Base-by-base conservation (phyloP, 768 basidiomycete species). In the Tulasnella sp. region DNA sequence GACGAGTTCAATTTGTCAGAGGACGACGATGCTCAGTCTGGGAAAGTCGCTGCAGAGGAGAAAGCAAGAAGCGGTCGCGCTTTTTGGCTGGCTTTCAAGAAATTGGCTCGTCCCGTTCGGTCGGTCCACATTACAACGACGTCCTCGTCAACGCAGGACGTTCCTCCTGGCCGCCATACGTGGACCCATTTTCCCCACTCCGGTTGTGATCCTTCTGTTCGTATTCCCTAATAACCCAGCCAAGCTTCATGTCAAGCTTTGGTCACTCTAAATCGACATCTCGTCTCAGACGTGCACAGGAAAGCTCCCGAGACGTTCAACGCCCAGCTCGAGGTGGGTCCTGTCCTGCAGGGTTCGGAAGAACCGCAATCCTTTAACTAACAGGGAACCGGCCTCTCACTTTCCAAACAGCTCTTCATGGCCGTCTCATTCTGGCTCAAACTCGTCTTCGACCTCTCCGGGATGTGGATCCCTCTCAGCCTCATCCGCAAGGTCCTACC, bases 1-100 rank as follows among this genome's bases (percentile, higher is more conserved):
- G 91, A 91, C 80, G 89, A 92, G 79, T 92, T 93, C 79, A 86
- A 92, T 83, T 91, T 91, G 91, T 90, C 91, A 74, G 87, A 89
- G 72, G 89, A 88, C 68, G 88, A 90, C 15, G 86, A 86, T 31
- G 82, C 81, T 39, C 77, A 80, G 70, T 82, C 78, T 39, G 75
- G 72, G 3, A 80, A 82, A 71, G 78, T 80, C 36, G 75, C 81
- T n/a, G 80, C 80, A 6, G 80, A 80, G 25, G 79, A 83, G 67
- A 88, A 88, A 79, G 90, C 90, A 3, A 89, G 86, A 79, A 86
- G 91, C 68, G 88, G 89, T 71, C 86, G 90, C 67, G 85, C 86
- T 40, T 80, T 92, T 67, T 93, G 88, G 86, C 83, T 88, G 40
- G 84, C 85, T 0, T 91, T 91, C 81, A 87, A 91, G 89, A 88